These are phyloP conservation scores for Vaccinium darrowii DNA, from an alignment of 148 eudicot genomes.

Conservation along the genomic window DNA sequence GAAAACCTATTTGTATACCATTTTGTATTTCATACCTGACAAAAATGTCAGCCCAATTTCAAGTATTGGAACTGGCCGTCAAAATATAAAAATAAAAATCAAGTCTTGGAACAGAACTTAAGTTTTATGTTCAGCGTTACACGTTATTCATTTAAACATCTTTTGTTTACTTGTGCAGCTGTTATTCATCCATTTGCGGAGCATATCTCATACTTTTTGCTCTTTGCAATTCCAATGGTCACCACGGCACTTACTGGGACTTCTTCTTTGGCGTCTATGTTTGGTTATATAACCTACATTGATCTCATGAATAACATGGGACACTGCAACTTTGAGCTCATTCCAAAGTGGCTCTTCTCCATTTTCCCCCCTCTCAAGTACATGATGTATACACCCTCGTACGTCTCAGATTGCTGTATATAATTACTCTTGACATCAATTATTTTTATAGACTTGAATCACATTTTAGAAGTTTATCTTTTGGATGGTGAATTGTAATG, in stretches of 20 bases:
- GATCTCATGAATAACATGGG: conserved; percentile 79
- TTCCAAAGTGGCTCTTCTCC: conserved; percentile 52
- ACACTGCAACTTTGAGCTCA: conserved; percentile 72
- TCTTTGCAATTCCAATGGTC: conserved; percentile 56
- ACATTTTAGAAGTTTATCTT: not conserved
- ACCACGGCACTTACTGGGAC: conserved; percentile 21
- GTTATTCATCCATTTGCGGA: conserved; percentile 81
- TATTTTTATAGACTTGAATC: not conserved
- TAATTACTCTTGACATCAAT: not conserved
- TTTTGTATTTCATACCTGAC: not conserved
- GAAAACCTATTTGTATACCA: not conserved
- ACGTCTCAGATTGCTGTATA: conserved; percentile 24
- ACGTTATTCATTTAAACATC: not conserved
- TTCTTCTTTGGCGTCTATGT: conserved; percentile 20
- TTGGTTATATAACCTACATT: conserved; percentile 42
- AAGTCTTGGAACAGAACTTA: no score
- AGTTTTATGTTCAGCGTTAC: no score
- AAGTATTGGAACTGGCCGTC: not conserved
- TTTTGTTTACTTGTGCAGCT: conserved; percentile 36
- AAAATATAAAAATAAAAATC: no score
- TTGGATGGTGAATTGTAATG: not conserved
- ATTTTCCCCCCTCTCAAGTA: conserved; percentile 74
- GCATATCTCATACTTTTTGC: conserved; percentile 44
- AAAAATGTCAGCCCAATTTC: not conserved
- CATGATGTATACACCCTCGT: conserved; percentile 72